Evolutionary conservation across 441 rosid species (phyloP), one percentile per base, ranked within the genome.

Genomic region (Cnidoscolus chayamansa): DNA sequence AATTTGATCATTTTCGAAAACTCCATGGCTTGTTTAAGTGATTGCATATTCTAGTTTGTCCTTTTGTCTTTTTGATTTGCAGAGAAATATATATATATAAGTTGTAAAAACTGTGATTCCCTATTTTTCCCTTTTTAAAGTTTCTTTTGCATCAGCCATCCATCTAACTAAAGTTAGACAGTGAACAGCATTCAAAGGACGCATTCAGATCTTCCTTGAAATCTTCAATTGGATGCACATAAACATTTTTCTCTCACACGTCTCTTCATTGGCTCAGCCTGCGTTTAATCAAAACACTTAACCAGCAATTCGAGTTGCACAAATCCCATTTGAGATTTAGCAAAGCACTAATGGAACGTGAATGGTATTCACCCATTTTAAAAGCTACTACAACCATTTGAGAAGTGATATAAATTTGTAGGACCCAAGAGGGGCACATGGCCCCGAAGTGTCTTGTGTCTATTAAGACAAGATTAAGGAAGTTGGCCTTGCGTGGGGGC

Each of bases 381-480:
- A 35, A 40, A 40, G 6, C 48, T 32, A 66, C 37, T 31, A 67
- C 58, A 58, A 49, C 12, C n/a, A 72, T 47, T 68, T 2, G 77
- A 63, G 57, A 37, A 61, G 12, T 13, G 79, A 71, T 49, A 62
- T 68, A 13, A 86, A 73, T 54, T 10, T 15, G 85, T 72, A 73
- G 84, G 84, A 72, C 82, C 84, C 74, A 56, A 15, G 72, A 63
- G 80, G 81, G 84, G 83, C 86, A 88, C 68, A 77, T 83, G 90
- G 90, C 77, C 87, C 91, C 84, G 68, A 45, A 75, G 81, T 94
- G 98, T 87, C 85, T 71, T 77, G 86, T 84, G 83, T 31, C 74
- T 72, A 89, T 86, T 91, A 83, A 65, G 97, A 91, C 98, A 91
- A 31, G 85, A 84, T 79, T 72, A 86, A 85, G 81, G 80, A 71